Conservation (phyloP, 2,329 filamentous ascomycete genomes). For the Cordyceps fumosorosea region DNA sequence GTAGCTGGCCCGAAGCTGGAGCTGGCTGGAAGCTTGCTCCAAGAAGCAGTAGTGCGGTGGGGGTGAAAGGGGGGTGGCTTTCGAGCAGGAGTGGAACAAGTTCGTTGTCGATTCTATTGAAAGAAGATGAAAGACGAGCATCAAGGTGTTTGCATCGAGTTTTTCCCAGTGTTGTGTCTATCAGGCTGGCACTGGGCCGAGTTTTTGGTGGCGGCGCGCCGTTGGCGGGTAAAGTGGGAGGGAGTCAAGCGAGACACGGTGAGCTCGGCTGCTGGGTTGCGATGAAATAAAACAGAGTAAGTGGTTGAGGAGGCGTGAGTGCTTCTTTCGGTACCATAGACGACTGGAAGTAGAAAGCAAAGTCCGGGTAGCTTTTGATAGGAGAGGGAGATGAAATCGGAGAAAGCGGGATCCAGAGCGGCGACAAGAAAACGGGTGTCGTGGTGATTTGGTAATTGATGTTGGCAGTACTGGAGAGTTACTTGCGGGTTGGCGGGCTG, state of each 20-base stretch:
- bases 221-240: neutral
- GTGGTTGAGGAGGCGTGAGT: neutral
- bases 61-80: constrained; percentile 12
- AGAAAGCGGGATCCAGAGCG: neutral
- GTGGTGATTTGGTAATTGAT: neutral
- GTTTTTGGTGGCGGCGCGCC: neutral
- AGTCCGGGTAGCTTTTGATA: neutral
- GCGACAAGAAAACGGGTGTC: neutral
- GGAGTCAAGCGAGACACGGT: neutral
- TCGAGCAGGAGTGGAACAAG: constrained; percentile 6
- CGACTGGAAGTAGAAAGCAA: neutral
- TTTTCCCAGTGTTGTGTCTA: neutral
- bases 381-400: neutral
- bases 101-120: neutral
- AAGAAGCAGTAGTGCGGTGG: constrained; percentile 9
- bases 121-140: neutral
- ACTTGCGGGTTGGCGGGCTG: neutral
- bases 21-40: constrained; percentile 1
- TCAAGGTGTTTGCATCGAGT: neutral
- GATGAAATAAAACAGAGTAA: neutral
- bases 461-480: neutral
- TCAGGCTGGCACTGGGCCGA: neutral
- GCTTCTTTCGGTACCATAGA: neutral
- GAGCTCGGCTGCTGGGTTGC: neutral
- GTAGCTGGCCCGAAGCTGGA: neutral